A percentile compares a stretch with the other conserved stretches of the same genome.
These are phyloP conservation scores for Monosporozyma yasuniensis DNA, from an alignment of 805 yeast genomes.

Conservation along the genomic window DNA sequence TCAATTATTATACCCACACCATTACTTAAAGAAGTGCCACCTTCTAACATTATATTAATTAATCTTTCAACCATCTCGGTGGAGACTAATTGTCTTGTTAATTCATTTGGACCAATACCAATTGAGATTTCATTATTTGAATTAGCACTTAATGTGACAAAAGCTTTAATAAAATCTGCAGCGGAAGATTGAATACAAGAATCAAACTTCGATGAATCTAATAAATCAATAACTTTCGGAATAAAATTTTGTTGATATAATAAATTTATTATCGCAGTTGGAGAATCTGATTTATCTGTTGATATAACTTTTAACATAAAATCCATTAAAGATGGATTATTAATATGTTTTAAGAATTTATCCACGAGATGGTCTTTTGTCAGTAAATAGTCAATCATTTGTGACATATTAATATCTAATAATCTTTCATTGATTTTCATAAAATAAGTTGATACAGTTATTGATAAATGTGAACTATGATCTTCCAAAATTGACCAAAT, in stretches of 20 bases:
- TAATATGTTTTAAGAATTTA: constrained; percentile 74
- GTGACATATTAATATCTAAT: constrained; percentile 79
- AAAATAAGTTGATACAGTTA: constrained; percentile 73
- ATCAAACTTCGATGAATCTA: constrained; percentile 47
- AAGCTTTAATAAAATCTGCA: constrained; percentile 88
- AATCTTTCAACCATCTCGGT: constrained; percentile 55
- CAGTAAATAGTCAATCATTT: constrained; percentile 59
- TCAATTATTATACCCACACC: constrained; percentile 94
- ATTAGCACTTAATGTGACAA: constrained; percentile 87
- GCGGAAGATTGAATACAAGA: constrained; percentile 82
- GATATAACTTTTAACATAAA: constrained; percentile 80
- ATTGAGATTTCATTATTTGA: constrained; percentile 80
- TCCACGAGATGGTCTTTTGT: constrained; percentile 62
- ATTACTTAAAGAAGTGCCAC: constrained; percentile 81
- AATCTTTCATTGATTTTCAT: constrained; percentile 87
- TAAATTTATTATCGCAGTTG: constrained; percentile 77
- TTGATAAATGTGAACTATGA: constrained; percentile 54
- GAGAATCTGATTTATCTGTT: constrained; percentile 81
- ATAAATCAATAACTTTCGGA: constrained; percentile 57
- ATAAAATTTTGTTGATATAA: constrained; percentile 67
- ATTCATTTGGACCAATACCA: constrained; percentile 91
- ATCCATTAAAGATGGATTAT: constrained; percentile 91
- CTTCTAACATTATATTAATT: constrained; percentile 66
- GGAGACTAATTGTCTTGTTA: constrained; percentile 83
- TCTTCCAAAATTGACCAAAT: constrained; percentile 71